Percentiles rank a stretch among this genome's conserved stretches.
Evolutionary conservation across 164 flowering plant species (phyloP).

Genomic region (Annona cherimola): DNA sequence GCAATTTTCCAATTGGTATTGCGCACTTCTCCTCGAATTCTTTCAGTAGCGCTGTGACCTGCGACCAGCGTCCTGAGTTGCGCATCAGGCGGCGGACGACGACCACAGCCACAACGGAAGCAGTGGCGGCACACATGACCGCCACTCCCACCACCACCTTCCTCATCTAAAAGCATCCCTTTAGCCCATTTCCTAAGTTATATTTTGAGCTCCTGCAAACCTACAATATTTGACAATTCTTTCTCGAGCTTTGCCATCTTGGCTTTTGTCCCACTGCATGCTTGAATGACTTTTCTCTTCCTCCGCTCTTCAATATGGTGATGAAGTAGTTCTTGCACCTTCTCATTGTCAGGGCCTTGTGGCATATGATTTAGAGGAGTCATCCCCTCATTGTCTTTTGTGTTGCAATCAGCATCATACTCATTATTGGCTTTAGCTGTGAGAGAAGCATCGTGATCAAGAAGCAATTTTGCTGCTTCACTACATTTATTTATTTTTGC

Average conservation of each 20-base stretch:
- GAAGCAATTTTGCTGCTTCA: constrained; percentile 73
- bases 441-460: constrained; percentile 69
- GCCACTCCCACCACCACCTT: constrained; percentile 69
- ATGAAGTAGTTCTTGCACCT: constrained; percentile 53
- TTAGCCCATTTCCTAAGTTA: constrained; percentile 96
- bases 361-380: constrained; percentile 83
- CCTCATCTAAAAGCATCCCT: constrained; percentile 98
- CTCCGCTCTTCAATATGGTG: constrained; percentile 73
- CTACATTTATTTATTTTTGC: constrained; percentile 95
- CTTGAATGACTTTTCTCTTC: constrained; percentile 72
- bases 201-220: constrained; percentile 76
- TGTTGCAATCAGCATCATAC: constrained; percentile 82
- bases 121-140: constrained; percentile 75
- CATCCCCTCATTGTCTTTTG: constrained; percentile 76
- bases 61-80: constrained; percentile 51
- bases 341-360: constrained; percentile 65
- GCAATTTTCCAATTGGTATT: constrained; percentile 55
- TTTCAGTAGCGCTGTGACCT: constrained; percentile 53
- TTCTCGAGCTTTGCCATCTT: constrained; percentile 87
- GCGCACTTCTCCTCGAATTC: constrained; percentile 76
- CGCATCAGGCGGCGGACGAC: constrained; percentile 58
- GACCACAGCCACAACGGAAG: constrained; percentile 68
- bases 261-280: constrained; percentile 74
- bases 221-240: constrained; percentile 68
- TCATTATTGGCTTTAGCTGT: constrained; percentile 96